Base-by-base conservation (phyloP, 2,329 filamentous ascomycete species). In the Hypoxylon sp. region DNA sequence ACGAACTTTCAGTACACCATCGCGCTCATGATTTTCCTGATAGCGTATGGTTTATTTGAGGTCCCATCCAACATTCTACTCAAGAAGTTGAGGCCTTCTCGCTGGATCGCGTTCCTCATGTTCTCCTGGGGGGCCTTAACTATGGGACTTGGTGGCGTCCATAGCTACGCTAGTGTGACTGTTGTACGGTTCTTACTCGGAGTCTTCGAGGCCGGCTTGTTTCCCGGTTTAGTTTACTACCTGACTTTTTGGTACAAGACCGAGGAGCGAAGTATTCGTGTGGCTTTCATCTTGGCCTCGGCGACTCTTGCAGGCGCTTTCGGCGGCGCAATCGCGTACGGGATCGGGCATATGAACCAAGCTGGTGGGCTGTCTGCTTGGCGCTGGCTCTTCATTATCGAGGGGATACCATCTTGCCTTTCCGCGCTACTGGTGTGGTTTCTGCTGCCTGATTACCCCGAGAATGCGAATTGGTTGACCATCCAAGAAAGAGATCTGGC, bases 321-420 rank as follows among this genome's bases (percentile, higher is more conserved):
- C 70, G 91, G 91, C 7, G 92, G 92, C 2, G 84, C 92, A 1
- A 86, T 94, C 7, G 92, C 92, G 0, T 93, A 90, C 67, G 91
- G 84, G 0, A 90, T 93, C 67, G 89, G 90, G 0, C 89, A 91
- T 74, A 91, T 94, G 87, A 89, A 93, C 71, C 85, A 87, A 6
- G 78, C 86, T 0, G 79, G 81, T 0, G 90, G 90, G 1, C 82
- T 90, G 21, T 82, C 85, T 2, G 92, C 88, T 8, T 94, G 92
- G 92, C 84, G 91, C 27, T 94, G 89, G 89, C 88, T 92, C 61
- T 85, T 91, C 80, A 87, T 77, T 55, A 72, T 77, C 37, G 75
- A 77, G 65, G 80, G 80, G 1, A 67, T 74, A 5, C 77, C 76
- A 6, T 76, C 85, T 0, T 81, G 88, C 24, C 61, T 89, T 1